These are phyloP conservation scores for Didymella pomorum DNA, from an alignment of 2,329 filamentous ascomycete species.

Conservation along the genomic window DNA sequence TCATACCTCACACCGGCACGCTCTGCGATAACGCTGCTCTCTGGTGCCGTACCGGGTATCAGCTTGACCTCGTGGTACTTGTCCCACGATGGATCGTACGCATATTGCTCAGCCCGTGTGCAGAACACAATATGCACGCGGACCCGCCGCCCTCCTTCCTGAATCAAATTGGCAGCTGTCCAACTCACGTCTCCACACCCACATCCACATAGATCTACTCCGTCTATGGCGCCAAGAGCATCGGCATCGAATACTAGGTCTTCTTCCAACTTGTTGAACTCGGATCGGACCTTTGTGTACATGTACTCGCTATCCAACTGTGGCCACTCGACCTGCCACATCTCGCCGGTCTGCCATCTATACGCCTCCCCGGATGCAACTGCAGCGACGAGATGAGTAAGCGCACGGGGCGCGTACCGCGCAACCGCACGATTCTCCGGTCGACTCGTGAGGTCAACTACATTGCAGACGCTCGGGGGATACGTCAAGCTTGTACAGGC, in stretches of 20 bases:
- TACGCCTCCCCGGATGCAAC: neutral
- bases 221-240: neutral
- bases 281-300: neutral
- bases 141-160: conserved; percentile 4
- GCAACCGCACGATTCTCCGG: neutral
- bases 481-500: neutral
- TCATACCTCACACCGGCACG: neutral
- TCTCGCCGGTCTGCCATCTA: neutral
- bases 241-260: neutral
- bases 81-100: neutral
- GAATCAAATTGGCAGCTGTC: conserved; percentile 2
- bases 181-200: neutral
- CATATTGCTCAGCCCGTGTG: neutral
- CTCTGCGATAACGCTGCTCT: neutral
- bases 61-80: neutral
- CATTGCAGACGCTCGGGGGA: neutral
- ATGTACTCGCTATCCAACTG: neutral
- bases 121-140: neutral
- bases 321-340: conserved; percentile 4
- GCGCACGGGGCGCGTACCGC: neutral
- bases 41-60: neutral
- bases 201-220: neutral
- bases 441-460: neutral
- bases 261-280: neutral
- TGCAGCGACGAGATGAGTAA: neutral